Base-by-base conservation (phyloP, 1,284 basidiomycete genomes). In the Coniophora puteana region DNA sequence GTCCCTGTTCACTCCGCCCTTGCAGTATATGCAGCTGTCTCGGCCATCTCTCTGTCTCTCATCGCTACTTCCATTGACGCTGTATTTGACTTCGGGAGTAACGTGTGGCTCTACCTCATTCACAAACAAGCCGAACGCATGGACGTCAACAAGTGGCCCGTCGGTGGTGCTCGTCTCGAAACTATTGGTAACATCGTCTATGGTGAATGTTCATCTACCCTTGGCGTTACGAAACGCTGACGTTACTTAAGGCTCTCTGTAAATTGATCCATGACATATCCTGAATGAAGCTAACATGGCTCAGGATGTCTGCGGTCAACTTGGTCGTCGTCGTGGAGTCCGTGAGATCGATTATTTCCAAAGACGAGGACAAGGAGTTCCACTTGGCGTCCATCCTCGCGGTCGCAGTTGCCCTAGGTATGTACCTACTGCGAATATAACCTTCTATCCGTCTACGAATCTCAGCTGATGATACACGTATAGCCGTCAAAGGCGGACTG, bases 111-210 rank as follows among this genome's bases (percentile, higher is more conserved):
- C 3, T 87, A 86, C 62, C 80, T 80, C 68, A 71, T 95, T 1
- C 87, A 99, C 62, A 72, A 74, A 47, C 87, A 91, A 53, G 82
- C 91, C 1, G 65, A 60, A 8, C 72, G 57, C 16, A 74, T 94
- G 43, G 92, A 96, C 55, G 54, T 68, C 37, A 88, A 84, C 60
- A 91, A 89, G 54, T 96, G 92, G 91, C 93, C 92, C 6, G 87
- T 92, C 11, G 88, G 93, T 38, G 94, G 94, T 20, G 77, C 84
- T n/a, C 76, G 92, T 36, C 75, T 95, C 33, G 89, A 93, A 62
- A 93, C 89, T 1, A 93, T 93, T 46, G 92, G 92, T 27, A 94
- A 95, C 55, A 84, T 94, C 47, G 71, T 90, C 40, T 96, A 93
- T 52, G 89, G 89, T 83, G 36, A 52, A 80, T 66, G 12, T 23